Evolutionary conservation across 139 green algal species (phyloP).

Genomic region (Asterochloris erici): DNA sequence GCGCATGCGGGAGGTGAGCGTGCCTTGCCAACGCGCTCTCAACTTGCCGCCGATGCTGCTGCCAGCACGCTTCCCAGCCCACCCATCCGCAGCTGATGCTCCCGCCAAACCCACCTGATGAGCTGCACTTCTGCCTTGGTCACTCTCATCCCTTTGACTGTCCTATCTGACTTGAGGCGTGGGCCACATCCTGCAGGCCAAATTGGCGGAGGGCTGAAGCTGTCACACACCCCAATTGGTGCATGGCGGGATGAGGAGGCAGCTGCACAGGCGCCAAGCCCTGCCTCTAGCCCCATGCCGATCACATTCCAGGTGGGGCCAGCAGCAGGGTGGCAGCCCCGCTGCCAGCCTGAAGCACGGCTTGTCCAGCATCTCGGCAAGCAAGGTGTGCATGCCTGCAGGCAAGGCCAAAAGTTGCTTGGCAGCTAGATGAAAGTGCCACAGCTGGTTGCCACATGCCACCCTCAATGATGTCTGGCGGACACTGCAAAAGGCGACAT

Average conservation of each 20-base stretch:
- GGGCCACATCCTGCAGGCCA: not conserved
- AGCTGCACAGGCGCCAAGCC: not conserved
- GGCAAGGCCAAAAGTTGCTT: not conserved
- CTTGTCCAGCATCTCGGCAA: not conserved
- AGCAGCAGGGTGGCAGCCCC: no score
- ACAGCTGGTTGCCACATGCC: not conserved
- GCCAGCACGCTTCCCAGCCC: no score
- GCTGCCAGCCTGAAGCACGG: not conserved
- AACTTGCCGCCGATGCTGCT: no score
- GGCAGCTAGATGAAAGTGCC: not conserved
- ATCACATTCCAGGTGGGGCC: conserved; percentile 50
- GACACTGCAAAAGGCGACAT: no score
- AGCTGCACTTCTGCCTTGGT: no score
- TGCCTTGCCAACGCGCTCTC: no score
- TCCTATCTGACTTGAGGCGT: no score
- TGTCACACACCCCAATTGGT: conserved; percentile 27
- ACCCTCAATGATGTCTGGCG: not conserved
- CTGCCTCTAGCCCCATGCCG: conserved; percentile 1
- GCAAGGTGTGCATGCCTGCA: not conserved
- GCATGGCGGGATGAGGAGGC: not conserved
- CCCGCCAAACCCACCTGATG: no score
- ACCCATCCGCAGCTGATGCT: no score
- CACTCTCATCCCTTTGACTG: no score
- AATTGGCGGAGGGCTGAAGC: conserved; percentile 14
- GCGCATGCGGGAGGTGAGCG: no score